Base-by-base conservation (phyloP, 2,329 filamentous ascomycete genomes). In the Phialophora tarda region DNA sequence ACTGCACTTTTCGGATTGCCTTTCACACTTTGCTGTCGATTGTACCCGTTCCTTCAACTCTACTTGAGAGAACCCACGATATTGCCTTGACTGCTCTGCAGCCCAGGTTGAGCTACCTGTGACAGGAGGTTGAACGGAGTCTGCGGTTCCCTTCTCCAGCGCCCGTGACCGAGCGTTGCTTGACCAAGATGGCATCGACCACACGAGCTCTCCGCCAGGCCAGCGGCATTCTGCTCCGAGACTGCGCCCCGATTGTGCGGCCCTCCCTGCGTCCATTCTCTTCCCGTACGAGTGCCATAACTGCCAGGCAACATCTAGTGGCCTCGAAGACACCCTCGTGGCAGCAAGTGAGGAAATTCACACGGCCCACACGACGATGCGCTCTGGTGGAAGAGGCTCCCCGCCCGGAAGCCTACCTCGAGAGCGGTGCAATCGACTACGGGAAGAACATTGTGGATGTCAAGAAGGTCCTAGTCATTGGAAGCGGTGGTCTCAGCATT, bases 381-480 rank as follows among this genome's bases (percentile, higher is more conserved):
- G 69, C 77, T 47, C 79, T 82, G 71, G 80, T 85, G 56, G 86
- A 95, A 79, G 83, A 88, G 71, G 89, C 91, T 60, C 92, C 93
- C 63, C 91, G 90, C 76, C 87, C 93, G 61, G 89, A 93, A 81
- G 91, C 93, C 69, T 97, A 97, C 80, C 84, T 97, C 74, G 88
- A 92, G 77, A 96, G 92, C 81, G 93, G 93, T 74, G 90, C 89
- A 67, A 89, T 97, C 77, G 91, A 93, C 79, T 89, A 86, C 66
- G 85, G 90, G 65, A 86, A 86, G 75, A 85, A 94, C 74, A 82
- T 91, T 63, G 90, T 97, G 59, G 88, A 97, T 77, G 93, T 98
- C 71, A 96, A 96, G 84, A 98, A 98, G 83, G 94, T 98, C 60
- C 84, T 98, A 69, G 93, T 98, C 73, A 97, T 98, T 83, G 94